Evolutionary conservation across 2,329 filamentous ascomycete genomes (phyloP), one percentile per base, ranked within the genome.

Genomic region (Bipolaris sorokiniana): DNA sequence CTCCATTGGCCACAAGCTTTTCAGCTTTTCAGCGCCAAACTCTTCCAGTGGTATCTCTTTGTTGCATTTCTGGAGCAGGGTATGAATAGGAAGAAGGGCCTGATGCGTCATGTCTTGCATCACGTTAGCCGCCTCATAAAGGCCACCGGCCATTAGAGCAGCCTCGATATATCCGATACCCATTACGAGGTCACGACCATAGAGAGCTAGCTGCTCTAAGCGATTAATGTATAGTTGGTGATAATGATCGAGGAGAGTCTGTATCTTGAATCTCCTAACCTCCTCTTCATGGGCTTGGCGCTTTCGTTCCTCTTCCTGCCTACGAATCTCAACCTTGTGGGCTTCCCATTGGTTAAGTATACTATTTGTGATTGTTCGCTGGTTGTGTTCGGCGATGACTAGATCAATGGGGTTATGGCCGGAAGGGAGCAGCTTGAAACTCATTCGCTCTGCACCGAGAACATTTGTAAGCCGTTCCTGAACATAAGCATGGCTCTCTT

Each of bases 41-140:
- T 54, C 34, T 34, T 58, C 55, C 11, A 61, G 36, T 2, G 58
- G 44, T 4, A 61, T 55, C 9, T 61, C 48, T 4, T 42, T 18
- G 10, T 47, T 16, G 15, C 50, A 55, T 11, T 50, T 45, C 7
- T 40, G 13, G 10, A 61, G 46, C 20, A 61, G 11, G 7, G 16
- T 28, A 5, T 51, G 28, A 7, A 48, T 42, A 20, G 58, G 58
- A 5, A 34, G 34, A 7, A 61, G 37, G 18, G 55, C 38, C 22
- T 55, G 42, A 1, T 42, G 23, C 1, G 40, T 55, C 0, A 61
- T 23, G 0, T 36, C 28, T 23, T 28, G 38, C 5, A 55, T 34
- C 11, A 47, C 3, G 2, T 4, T 34, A 11, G 34, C 16, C 7
- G 42, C 18, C n/a, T 49, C 47, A n/a, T 18, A 9, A 16, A 41